Conservation (phyloP, 805 yeast genomes). For the Saturnispora mendoncae region DNA sequence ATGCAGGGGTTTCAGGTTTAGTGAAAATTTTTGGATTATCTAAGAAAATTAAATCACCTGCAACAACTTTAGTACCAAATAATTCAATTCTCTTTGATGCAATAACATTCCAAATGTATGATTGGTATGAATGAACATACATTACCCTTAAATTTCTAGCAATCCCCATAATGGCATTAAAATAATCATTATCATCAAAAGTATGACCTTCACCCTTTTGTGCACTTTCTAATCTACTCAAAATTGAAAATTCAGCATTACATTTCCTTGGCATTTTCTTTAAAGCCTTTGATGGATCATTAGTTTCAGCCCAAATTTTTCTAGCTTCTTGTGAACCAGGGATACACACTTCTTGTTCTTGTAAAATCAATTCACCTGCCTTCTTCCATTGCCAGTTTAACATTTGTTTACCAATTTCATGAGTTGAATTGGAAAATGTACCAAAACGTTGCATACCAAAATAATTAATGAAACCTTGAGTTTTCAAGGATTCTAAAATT, state of each 20-base stretch:
- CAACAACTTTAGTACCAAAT: constrained; percentile 61
- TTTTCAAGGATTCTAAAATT: constrained; percentile 49
- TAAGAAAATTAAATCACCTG: constrained; percentile 69
- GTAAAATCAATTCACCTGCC: constrained; percentile 69
- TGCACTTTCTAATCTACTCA: constrained; percentile 50
- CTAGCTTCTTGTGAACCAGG: constrained; percentile 84
- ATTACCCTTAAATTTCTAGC: constrained; percentile 88
- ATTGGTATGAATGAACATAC: constrained; percentile 97
- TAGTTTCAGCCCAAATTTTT: constrained; percentile 67
- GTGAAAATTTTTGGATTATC: constrained; percentile 25
- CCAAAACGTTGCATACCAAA: constrained; percentile 99
- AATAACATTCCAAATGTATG: constrained; percentile 87
- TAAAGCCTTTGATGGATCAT: constrained; percentile 56
- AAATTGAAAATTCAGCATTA: constrained; percentile 71
- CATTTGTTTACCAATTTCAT: constrained; percentile 67
- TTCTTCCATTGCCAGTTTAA: constrained; percentile 67
- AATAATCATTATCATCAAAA: constrained; percentile 48
- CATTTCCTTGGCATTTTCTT: constrained; percentile 80
- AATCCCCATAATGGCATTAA: constrained; percentile 75
- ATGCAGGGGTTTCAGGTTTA: constrained; percentile 20
- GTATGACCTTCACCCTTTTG: constrained; percentile 37
- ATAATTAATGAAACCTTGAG: constrained; percentile 81
- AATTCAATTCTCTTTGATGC: constrained; percentile 67
- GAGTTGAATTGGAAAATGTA: constrained; percentile 88
- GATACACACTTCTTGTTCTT: constrained; percentile 76